These are phyloP conservation scores for Gilbertella persicaria DNA, from an alignment of 371 early-diverging fungal genomes.

Conservation along the genomic window DNA sequence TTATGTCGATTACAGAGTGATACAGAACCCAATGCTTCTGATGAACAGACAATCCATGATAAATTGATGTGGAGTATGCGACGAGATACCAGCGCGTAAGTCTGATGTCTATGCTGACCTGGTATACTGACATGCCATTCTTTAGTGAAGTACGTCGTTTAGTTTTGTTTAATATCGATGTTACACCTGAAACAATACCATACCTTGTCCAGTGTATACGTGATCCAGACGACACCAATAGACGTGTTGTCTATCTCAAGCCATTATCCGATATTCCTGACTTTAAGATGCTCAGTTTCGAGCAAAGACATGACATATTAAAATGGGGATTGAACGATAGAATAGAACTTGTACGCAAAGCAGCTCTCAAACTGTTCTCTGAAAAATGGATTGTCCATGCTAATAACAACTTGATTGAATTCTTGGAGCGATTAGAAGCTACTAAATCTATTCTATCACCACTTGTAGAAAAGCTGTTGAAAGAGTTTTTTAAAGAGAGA, in stretches of 20 bases:
- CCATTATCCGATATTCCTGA: constrained; percentile 69
- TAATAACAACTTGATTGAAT: constrained; percentile 75
- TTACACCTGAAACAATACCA: constrained; percentile 63
- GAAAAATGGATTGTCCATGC: constrained; percentile 79
- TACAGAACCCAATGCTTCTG: constrained; percentile 54
- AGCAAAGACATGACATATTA: constrained; percentile 71
- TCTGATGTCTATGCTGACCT: not conserved
- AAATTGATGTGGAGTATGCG: constrained; percentile 66
- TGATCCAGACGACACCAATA: constrained; percentile 72
- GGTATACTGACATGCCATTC: not conserved
- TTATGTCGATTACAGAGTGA: constrained; percentile 77
- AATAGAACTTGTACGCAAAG: constrained; percentile 72
- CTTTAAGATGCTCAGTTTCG: constrained; percentile 67
- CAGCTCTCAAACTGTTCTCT: constrained; percentile 73
- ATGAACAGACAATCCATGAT: constrained; percentile 63
- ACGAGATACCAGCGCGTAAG: constrained; percentile 77
- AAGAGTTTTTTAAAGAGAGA: constrained; percentile 66
- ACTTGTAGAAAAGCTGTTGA: constrained; percentile 68
- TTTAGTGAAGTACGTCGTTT: constrained; percentile 82
- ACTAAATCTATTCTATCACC: constrained; percentile 69
- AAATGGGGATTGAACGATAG: constrained; percentile 78
- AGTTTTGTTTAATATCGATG: constrained; percentile 76
- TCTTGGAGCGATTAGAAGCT: constrained; percentile 83
- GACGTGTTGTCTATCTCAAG: constrained; percentile 68
- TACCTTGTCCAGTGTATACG: constrained; percentile 73